Conservation (phyloP, 1,284 basidiomycete genomes). For the Ceratobasidium sp. region DNA sequence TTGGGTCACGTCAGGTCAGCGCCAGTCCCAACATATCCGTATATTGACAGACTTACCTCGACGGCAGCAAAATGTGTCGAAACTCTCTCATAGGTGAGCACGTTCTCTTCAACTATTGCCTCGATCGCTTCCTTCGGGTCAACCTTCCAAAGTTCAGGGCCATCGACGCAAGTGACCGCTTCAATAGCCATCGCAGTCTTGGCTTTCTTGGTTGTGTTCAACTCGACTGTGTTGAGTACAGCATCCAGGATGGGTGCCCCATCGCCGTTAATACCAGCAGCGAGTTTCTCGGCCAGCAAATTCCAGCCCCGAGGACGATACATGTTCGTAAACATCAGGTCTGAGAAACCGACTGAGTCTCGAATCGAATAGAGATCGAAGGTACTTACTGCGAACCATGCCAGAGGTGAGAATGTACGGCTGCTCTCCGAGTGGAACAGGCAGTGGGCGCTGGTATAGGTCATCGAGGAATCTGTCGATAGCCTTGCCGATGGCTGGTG, state of each 20-base stretch:
- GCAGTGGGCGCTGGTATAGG: constrained; percentile 42
- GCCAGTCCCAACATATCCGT: neutral
- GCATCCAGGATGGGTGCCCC: constrained; percentile 41
- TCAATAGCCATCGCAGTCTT: constrained; percentile 41
- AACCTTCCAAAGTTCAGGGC: constrained; percentile 39
- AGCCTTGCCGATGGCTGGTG: constrained; percentile 39
- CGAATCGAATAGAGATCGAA: neutral
- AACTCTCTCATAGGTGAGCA: constrained; percentile 36
- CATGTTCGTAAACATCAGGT: constrained; percentile 41
- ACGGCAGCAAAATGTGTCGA: constrained; percentile 41
- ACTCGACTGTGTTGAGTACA: constrained; percentile 41
- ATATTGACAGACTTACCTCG: constrained; percentile 39
- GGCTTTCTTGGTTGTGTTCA: constrained; percentile 40
- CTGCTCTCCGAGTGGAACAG: constrained; percentile 42
- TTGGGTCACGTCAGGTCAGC: too few relatives aligned
- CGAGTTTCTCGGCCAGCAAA: constrained; percentile 40
- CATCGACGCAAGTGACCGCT: constrained; percentile 43
- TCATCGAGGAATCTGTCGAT: constrained; percentile 42
- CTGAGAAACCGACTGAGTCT: constrained; percentile 3
- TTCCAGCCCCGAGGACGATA: constrained; percentile 44
- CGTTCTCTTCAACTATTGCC: constrained; percentile 43
- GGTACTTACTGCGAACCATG: constrained; percentile 41
- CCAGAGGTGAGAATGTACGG: constrained; percentile 44
- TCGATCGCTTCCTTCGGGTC: constrained; percentile 40
- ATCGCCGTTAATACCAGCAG: constrained; percentile 42